Percentiles rank a stretch among this genome's conserved stretches.
phyloP scores from a whole-genome alignment of 2,329 filamentous ascomycete genomes.

The Fusarium scirpi region DNA sequence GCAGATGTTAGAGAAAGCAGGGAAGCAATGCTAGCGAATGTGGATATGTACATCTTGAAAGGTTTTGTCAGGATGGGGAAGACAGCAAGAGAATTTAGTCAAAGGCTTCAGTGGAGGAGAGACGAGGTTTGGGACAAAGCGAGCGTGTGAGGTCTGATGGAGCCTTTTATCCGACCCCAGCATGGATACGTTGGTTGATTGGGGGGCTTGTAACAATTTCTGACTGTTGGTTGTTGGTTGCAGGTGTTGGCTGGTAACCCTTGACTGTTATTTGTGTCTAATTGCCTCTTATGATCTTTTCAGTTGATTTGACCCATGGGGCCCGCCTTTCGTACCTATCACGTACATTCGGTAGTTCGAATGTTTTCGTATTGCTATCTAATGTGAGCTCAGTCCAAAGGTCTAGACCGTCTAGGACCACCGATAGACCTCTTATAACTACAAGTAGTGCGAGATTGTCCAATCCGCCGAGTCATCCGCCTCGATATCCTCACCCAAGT shows the following conservation, averaged over 20 bases:
- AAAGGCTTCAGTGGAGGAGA: no score
- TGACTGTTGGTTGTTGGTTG: not conserved
- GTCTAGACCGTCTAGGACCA: not conserved
- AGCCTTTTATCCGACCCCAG: not conserved
- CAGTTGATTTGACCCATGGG: not conserved
- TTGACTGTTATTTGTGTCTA: not conserved
- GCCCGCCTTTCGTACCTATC: not conserved
- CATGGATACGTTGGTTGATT: not conserved
- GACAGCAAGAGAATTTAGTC: no score
- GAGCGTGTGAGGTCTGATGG: no score
- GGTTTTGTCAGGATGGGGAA: no score
- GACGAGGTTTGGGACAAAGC: no score
- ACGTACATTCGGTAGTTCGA: fast-evolving
- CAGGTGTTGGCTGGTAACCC: not conserved
- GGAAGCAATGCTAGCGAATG: not conserved
- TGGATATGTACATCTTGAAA: not conserved
- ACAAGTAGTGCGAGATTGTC: not conserved
- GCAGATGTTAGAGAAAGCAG: fast-evolving
- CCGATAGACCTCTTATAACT: not conserved
- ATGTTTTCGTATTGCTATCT: not conserved
- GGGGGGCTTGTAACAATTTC: not conserved
- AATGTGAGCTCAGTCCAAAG: fast-evolving
- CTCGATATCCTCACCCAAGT: not conserved
- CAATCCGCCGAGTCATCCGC: not conserved
- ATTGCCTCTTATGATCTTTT: not conserved